These are phyloP conservation scores for Phaffia australis DNA, from an alignment of 768 basidiomycete genomes.

Conservation along the genomic window DNA sequence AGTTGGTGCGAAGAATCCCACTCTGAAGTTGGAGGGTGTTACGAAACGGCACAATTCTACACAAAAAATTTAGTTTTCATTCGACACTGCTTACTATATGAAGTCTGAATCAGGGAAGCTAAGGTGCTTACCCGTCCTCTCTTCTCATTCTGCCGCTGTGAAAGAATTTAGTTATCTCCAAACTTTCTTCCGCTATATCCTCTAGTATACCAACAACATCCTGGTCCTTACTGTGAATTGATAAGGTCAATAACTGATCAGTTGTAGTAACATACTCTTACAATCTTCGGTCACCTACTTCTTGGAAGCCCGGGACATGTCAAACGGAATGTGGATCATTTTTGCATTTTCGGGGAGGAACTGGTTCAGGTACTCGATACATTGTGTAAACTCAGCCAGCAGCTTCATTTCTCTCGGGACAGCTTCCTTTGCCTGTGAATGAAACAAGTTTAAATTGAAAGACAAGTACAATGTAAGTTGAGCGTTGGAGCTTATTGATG, in stretches of 20 bases:
- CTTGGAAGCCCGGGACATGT: conserved; percentile 90
- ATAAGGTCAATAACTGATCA: conserved; percentile 9
- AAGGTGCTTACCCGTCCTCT: conserved; percentile 39
- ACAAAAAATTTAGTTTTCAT: background rate
- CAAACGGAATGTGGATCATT: conserved; percentile 90
- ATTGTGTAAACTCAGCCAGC: conserved; percentile 79
- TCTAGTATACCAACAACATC: conserved; percentile 92
- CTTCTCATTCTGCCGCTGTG: conserved; percentile 54
- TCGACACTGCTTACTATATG: conserved; percentile 16
- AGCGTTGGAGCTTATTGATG: background rate
- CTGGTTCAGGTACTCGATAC: conserved; percentile 86
- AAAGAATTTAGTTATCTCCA: conserved; percentile 86
- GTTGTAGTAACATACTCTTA: background rate
- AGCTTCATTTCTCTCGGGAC: conserved; percentile 71
- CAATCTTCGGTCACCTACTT: conserved; percentile 47
- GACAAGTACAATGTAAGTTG: background rate
- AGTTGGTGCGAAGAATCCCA: conserved; percentile 86
- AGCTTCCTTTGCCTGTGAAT: conserved; percentile 41
- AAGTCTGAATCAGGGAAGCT: conserved; percentile 26
- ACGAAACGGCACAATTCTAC: conserved; percentile 25
- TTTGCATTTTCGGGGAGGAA: conserved; percentile 75
- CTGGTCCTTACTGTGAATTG: conserved; percentile 63
- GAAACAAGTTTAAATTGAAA: background rate
- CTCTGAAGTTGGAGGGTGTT: conserved; percentile 60
- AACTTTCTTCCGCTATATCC: conserved; percentile 85